phyloP scores from a whole-genome alignment of 495 filamentous ascomycete genomes.

The Neurospora hispaniola region DNA sequence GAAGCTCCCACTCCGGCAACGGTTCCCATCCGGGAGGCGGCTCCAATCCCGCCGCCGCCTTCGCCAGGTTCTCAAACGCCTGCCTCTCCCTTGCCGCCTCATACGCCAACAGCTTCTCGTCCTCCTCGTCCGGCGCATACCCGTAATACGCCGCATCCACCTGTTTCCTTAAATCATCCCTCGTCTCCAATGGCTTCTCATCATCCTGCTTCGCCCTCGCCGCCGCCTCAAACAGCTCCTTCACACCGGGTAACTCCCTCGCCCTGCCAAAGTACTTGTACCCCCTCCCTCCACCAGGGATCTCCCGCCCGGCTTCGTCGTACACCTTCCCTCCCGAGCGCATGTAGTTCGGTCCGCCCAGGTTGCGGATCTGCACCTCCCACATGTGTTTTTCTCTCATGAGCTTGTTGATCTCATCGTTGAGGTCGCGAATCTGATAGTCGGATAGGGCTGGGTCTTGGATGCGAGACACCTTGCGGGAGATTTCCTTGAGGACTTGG shows the following conservation, averaged over 20 bases:
- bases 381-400: conserved; percentile 99
- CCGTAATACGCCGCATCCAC: conserved; percentile 96
- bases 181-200: conserved; percentile 48
- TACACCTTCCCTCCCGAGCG: conserved; percentile 75
- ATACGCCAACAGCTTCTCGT: conserved; percentile 71
- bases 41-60: conserved; percentile 17
- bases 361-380: conserved; percentile 89
- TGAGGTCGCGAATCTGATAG: conserved; percentile 94
- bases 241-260: conserved; percentile 84
- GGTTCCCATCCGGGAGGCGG: conserved; percentile 64
- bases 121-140: conserved; percentile 89
- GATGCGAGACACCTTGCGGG: conserved; percentile 89
- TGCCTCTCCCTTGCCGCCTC: conserved; percentile 77
- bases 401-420: conserved; percentile 98
- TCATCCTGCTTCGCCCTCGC: conserved; percentile 39
- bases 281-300: conserved; percentile 80
- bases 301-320: conserved; percentile 86
- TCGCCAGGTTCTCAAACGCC: conserved; percentile 52
- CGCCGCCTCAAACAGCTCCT: conserved; percentile 85
- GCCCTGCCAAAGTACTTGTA: conserved; percentile 83
- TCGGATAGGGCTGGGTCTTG: conserved; percentile 82
- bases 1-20: conserved; percentile 81
- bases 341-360: conserved; percentile 98
- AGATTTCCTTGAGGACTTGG: conserved; percentile 94
- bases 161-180: conserved; percentile 61